Percentiles rank a stretch among this genome's conserved stretches.
phyloP scores from a whole-genome alignment of 2,329 filamentous ascomycete genomes.

The Penicillium verrucosum region DNA sequence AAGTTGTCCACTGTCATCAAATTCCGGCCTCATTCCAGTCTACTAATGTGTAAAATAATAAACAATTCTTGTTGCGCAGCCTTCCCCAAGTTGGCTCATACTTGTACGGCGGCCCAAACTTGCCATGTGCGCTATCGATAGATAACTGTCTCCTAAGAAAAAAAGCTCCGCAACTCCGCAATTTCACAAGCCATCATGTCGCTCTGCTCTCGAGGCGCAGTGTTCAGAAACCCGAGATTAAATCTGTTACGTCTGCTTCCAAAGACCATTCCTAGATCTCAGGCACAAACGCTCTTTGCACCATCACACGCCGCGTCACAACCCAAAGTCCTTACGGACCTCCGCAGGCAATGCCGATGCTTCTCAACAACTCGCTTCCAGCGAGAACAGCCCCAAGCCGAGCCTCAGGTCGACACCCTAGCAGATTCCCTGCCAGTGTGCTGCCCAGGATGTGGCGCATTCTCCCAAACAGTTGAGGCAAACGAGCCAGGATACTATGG shows the following conservation, averaged over 20 bases:
- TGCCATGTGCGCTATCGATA: slow-evolving; percentile 25
- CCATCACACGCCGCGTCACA: neutral
- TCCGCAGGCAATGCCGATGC: slow-evolving; percentile 13
- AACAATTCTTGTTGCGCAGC: neutral
- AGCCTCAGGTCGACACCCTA: slow-evolving; percentile 13
- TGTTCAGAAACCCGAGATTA: slow-evolving; percentile 18
- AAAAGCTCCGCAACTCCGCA: slow-evolving; percentile 22
- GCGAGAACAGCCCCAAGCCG: slow-evolving; percentile 7
- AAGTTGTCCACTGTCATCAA: neutral
- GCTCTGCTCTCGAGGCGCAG: slow-evolving; percentile 25
- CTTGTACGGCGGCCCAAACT: slow-evolving; percentile 17
- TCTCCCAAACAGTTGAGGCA: slow-evolving; percentile 54
- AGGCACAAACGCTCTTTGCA: neutral
- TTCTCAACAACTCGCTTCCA: slow-evolving; percentile 18
- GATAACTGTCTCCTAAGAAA: slow-evolving; percentile 16
- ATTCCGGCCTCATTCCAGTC: neutral
- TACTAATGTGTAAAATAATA: neutral
- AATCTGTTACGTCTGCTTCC: neutral
- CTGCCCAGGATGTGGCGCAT: slow-evolving; percentile 63
- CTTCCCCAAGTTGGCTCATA: neutral
- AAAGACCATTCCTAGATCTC: neutral
- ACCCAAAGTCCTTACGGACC: neutral
- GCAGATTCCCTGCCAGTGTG: slow-evolving; percentile 45
- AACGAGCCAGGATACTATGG: slow-evolving; percentile 59
- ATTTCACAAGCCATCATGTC: slow-evolving; percentile 25